Evolutionary conservation across 2,329 filamentous ascomycete genomes (phyloP).

Genomic region (Camillea tinctor): DNA sequence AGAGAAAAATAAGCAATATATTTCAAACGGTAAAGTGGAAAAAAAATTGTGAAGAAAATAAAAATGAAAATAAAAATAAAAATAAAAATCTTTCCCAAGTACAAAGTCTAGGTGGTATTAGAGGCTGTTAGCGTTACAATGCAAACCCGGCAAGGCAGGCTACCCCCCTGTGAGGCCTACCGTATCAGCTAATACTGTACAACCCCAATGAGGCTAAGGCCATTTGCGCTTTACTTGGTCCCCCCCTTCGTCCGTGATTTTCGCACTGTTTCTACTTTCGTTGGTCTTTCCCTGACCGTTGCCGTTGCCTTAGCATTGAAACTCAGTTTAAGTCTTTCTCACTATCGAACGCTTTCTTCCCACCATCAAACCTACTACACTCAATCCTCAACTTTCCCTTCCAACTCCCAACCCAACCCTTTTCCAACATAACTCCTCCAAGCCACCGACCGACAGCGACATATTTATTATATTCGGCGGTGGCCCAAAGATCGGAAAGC

Average conservation of each 20-base stretch:
- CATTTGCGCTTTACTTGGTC: background rate
- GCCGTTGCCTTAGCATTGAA: background rate
- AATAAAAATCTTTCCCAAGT: background rate
- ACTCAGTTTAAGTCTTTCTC: background rate
- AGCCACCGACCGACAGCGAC: background rate
- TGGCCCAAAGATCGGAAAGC: background rate
- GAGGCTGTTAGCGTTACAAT: background rate
- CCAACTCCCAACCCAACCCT: background rate
- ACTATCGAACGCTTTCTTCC: background rate
- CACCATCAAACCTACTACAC: background rate
- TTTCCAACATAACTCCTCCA: background rate
- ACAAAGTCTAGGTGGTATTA: background rate
- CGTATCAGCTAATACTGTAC: background rate
- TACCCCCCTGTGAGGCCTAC: background rate
- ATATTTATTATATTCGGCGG: background rate
- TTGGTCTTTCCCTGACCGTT: background rate
- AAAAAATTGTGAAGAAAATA: background rate
- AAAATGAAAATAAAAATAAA: background rate
- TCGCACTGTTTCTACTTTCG: conserved; percentile 1
- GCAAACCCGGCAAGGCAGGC: background rate
- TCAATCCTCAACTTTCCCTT: background rate
- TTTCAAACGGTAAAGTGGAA: no score
- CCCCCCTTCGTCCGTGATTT: background rate
- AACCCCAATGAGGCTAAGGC: background rate
- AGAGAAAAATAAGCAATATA: no score